Evolutionary conservation across 805 yeast species (phyloP).

Genomic region (Myxozyma vanderwaltii): DNA sequence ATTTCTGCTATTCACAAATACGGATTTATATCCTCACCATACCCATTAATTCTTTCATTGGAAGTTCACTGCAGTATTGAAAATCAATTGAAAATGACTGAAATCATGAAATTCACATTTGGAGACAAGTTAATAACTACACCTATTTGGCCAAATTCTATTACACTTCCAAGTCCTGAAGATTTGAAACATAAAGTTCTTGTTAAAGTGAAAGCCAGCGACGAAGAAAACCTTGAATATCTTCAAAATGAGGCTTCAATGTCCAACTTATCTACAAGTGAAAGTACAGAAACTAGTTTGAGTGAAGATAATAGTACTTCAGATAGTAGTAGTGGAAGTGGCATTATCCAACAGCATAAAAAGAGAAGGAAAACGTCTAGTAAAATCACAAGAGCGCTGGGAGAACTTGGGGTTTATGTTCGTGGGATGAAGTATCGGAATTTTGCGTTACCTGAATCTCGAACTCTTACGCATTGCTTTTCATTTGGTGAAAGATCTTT

Average conservation of each 20-base stretch:
- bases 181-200: conserved; percentile 70
- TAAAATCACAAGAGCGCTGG: conserved; percentile 47
- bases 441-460: conserved; percentile 83
- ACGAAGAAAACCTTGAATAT: conserved; percentile 28
- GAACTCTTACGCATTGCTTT: conserved; percentile 76
- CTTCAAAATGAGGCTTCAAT: not conserved
- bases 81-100: conserved; percentile 64
- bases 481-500: conserved; percentile 79
- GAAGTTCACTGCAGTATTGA: conserved; percentile 76
- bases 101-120: conserved; percentile 56
- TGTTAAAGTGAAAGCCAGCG: conserved; percentile 72
- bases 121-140: conserved; percentile 57
- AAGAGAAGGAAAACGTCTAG: conserved; percentile 26
- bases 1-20: conserved; percentile 73
- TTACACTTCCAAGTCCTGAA: conserved; percentile 68
- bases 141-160: conserved; percentile 43
- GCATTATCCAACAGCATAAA: conserved; percentile 27
- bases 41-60: conserved; percentile 80
- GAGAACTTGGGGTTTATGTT: conserved; percentile 67
- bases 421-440: conserved; percentile 78
- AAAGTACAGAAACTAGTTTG: conserved; percentile 38
- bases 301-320: conserved; percentile 42
- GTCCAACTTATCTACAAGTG: conserved; percentile 39
- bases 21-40: conserved; percentile 85
- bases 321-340: conserved; percentile 41